These are phyloP conservation scores for Penicillium bialowiezense DNA, from an alignment of 495 filamentous ascomycete genomes.

Conservation along the genomic window DNA sequence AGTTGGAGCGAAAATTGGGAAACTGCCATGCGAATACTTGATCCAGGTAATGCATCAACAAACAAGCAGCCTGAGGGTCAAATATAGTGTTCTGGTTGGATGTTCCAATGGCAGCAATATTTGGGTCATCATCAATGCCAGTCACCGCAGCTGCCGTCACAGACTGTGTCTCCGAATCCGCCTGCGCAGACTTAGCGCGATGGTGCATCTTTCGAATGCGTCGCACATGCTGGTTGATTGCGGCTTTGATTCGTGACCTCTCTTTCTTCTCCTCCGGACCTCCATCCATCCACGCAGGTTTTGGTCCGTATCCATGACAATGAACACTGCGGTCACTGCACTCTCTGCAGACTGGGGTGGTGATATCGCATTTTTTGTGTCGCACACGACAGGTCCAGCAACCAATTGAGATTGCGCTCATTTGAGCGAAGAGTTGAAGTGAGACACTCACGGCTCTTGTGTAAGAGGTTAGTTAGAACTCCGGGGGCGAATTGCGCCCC, in stretches of 20 bases:
- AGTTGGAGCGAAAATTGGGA: not conserved
- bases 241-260: not conserved
- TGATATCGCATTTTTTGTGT: slow-evolving; percentile 11
- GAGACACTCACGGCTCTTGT: not conserved
- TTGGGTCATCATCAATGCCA: no score
- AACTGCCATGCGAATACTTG: slow-evolving; percentile 12
- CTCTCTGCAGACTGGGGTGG: slow-evolving; percentile 6
- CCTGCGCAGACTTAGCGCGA: not conserved
- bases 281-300: slow-evolving; percentile 17
- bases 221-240: slow-evolving; percentile 3
- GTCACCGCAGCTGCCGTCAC: not conserved
- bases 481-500: not conserved
- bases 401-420: not conserved
- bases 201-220: slow-evolving; percentile 1
- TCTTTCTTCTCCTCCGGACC: not conserved
- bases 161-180: not conserved
- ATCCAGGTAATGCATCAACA: slow-evolving; percentile 19
- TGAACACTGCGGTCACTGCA: slow-evolving; percentile 10
- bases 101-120: not conserved
- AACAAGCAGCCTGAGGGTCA: slow-evolving; percentile 8
- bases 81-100: not conserved
- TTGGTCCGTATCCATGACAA: slow-evolving; percentile 16
- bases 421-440: not conserved
- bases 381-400: slow-evolving; percentile 16
- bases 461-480: not conserved